These are phyloP conservation scores for Solanum clarkiae DNA, from an alignment of 257 asterid genomes.

Conservation along the genomic window DNA sequence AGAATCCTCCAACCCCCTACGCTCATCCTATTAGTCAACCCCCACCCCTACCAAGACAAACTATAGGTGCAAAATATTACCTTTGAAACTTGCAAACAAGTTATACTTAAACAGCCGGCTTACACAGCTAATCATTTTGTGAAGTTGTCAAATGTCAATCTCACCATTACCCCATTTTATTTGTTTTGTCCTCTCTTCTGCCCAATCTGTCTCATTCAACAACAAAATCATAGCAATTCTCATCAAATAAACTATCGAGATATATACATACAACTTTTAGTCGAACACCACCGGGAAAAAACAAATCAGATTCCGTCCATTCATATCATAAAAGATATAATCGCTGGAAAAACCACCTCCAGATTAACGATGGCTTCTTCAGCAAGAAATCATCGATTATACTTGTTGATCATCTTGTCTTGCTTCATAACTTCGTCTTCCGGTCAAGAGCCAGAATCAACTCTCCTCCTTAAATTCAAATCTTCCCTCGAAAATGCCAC, in stretches of 20 bases:
- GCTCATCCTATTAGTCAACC: not conserved
- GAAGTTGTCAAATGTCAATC: conserved; percentile 13
- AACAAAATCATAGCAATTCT: not conserved
- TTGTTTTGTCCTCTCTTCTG: not conserved
- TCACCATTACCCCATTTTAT: conserved; percentile 5
- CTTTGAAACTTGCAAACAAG: not conserved
- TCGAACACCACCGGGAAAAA: not conserved
- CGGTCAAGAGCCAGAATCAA: conserved; percentile 4
- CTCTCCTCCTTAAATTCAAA: conserved; percentile 32
- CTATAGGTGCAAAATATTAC: not conserved
- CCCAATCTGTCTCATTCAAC: not conserved
- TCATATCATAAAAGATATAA: not conserved
- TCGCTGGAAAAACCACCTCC: not conserved
- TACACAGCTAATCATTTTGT: conserved; percentile 15
- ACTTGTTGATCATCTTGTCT: not conserved
- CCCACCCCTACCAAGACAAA: not conserved
- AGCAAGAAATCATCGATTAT: not conserved
- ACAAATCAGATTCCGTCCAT: not conserved
- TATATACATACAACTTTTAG: too few relatives aligned
- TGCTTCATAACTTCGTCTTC: conserved; percentile 2
- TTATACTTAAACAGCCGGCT: conserved; percentile 20
- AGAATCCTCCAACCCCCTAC: not conserved
- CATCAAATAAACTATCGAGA: not conserved
- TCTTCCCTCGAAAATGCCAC: conserved; percentile 29
- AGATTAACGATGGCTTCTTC: not conserved